Evolutionary conservation across 1,139 yeast species (phyloP), one percentile per base, ranked within the genome.

Genomic region (Hemisphaericaspora xylanilytica): DNA sequence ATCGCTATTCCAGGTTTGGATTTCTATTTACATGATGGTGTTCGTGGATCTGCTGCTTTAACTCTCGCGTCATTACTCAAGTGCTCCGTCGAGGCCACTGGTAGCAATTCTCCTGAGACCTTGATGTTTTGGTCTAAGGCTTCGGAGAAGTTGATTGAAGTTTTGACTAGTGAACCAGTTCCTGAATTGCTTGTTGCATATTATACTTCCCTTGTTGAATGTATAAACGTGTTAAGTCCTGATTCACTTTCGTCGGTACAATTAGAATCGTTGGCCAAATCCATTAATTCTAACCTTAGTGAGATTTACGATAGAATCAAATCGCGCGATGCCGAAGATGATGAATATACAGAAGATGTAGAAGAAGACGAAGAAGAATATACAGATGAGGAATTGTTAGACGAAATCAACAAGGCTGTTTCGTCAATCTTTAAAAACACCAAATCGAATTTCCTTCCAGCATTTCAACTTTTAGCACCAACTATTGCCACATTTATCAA

Each of bases 11-110:
- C 97, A 6, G 89, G 96, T 2, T 72, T 92, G 44, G 92, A 84
- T 56, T 94, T 90, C 58, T 89, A 87, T 57, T 76, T 90, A 55
- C 97, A 89, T 59, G 97, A 89, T 59, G 96, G 95, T 25, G 97
- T 92, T 8, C 80, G 98, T 54, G 88, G 87, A 20, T 80, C 95
- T 16, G 90, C 96, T 36, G 90, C 96, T 4, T 77, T 83, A 45
- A 77, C 92, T 3, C 79, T 90, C 52, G 92, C 97, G 1, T 80
- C 89, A 7, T 68, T 90, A 45, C 67, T 92, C 46, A 68, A 78
- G 41, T 80, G 88, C 47, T 73, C 84, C n/a, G 80, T 80, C 31
- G 66, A 72, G 29, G 88, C 87, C 4, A 71, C 82, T 16, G 80
- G 88, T 40, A 63, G 59, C 32, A 61, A 63, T 28, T 71, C 87